Evolutionary conservation across 108 stramenopile species (phyloP), one percentile per base, ranked within the genome.

Genomic region (Skeletonema costatum): DNA sequence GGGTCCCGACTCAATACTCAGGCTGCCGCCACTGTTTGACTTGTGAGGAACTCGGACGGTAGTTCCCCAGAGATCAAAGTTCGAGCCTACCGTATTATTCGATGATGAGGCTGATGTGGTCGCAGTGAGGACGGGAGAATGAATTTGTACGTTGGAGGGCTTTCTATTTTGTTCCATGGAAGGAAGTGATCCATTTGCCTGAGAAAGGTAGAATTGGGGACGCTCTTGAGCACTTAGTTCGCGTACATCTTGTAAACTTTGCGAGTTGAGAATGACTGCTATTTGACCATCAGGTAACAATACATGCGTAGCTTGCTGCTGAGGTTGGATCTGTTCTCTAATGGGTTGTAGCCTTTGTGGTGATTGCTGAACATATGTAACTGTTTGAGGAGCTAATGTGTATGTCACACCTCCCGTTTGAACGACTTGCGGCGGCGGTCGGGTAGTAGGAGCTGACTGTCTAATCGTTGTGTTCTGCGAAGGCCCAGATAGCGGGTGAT

Each of bases 401-500:
- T 66, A 36, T 5, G 41, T 30, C 17, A 58, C n/a, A 38, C 29
- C 32, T 16, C 62, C 46, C 32, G 73, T 68, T 21, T 67, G 66
- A 38, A 33, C 31, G 17, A 48, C 14, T 32, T 56, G 53, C 50
- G 36, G 17, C 50, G 36, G 17, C 36, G 16, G 31, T 68, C 68
- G 31, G 35, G 35, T 10, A 19, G 32, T 8, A 33, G 64, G 74
- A 5, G 68, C 46, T 17, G 53, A 21, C 10, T 39, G 50, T 64
- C 76, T 65, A 30, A 29, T 32, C 29, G 60, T 75, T 60, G 62
- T 64, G 41, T 58, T 53, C 50, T 73, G 87, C 17, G 62, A 4
- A 11, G 44, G 67, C 33, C 76, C 35, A 19, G 73, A 64, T 29
- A 96, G 64, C 5, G 97, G 97, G 73, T 97, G 97, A 67, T 97